Percentiles rank a stretch among this genome's conserved stretches.
phyloP scores from a whole-genome alignment of 371 early-diverging fungal species.

The Nematocida parisii region DNA sequence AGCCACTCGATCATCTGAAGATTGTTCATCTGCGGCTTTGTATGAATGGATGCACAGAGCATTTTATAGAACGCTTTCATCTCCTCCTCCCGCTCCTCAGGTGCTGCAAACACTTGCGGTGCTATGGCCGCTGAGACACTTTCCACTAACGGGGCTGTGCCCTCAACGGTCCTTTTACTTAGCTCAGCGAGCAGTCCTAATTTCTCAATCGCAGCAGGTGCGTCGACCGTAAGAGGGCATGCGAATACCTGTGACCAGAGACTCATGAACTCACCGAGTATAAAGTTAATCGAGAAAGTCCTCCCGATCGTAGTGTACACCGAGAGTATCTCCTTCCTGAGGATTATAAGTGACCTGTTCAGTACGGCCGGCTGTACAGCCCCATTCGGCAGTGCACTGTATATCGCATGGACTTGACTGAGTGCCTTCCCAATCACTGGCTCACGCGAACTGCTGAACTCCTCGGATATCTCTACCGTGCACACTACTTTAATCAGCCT shows the following conservation, averaged over 20 bases:
- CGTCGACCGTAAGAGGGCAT: neutral
- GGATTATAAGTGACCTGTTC: neutral
- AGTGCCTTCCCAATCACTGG: neutral
- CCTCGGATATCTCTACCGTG: neutral
- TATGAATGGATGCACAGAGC: conserved; percentile 15
- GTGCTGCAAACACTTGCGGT: conserved; percentile 2
- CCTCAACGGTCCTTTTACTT: conserved; percentile 33
- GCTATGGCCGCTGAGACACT: neutral
- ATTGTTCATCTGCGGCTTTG: neutral
- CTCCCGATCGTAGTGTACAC: conserved; percentile 7
- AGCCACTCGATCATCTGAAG: conserved; percentile 39
- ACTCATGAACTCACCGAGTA: conserved; percentile 20
- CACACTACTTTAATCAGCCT: conserved; percentile 35
- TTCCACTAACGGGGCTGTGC: conserved; percentile 9
- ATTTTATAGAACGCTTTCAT: conserved; percentile 40
- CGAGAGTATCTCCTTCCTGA: conserved; percentile 28
- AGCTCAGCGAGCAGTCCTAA: conserved; percentile 33
- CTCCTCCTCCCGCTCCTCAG: conserved; percentile 36
- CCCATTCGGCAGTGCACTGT: neutral
- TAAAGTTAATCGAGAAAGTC: conserved; percentile 30
- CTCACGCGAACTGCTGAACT: conserved; percentile 11
- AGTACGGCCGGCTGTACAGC: neutral
- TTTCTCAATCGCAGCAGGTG: neutral
- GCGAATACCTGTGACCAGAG: conserved; percentile 22
- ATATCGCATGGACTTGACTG: conserved; percentile 2